Conservation (phyloP, 2,329 filamentous ascomycete species). For the Emericellopsis atlantica region DNA sequence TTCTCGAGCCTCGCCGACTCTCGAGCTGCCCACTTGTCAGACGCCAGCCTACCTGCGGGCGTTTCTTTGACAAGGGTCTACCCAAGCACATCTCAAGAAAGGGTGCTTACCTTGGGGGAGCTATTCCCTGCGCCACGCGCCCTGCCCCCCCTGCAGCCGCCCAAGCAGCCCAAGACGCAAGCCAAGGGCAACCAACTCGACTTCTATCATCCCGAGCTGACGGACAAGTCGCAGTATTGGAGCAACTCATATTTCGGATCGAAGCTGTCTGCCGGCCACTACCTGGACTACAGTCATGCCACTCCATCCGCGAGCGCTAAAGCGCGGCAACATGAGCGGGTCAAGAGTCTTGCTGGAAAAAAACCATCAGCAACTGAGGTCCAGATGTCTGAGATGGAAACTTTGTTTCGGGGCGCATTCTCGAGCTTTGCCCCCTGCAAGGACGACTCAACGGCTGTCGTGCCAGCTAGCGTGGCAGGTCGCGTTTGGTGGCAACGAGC, state of each 20-base stretch:
- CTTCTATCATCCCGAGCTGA: slow-evolving; percentile 40
- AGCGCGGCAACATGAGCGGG: slow-evolving; percentile 58
- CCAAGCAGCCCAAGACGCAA: slow-evolving; percentile 57
- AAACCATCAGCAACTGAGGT: slow-evolving; percentile 43
- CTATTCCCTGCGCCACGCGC: slow-evolving; percentile 57
- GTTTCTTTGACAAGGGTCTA: slow-evolving; percentile 36
- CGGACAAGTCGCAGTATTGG: slow-evolving; percentile 40
- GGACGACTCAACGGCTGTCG: slow-evolving; percentile 59
- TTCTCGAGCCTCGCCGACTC: slow-evolving; percentile 65
- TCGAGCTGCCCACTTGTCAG: slow-evolving; percentile 14
- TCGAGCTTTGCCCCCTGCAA: slow-evolving; percentile 68
- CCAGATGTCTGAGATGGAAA: slow-evolving; percentile 56
- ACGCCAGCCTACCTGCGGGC: slow-evolving; percentile 56
- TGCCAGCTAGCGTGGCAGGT: slow-evolving; percentile 54
- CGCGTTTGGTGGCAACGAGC: slow-evolving; percentile 67
- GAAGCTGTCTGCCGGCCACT: slow-evolving; percentile 52
- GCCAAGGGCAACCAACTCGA: slow-evolving; percentile 48
- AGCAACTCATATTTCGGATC: slow-evolving; percentile 54
- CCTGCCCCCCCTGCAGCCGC: slow-evolving; percentile 54
- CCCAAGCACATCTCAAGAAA: slow-evolving; percentile 26
- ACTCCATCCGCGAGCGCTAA: slow-evolving; percentile 39
- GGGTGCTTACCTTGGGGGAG: slow-evolving; percentile 56
- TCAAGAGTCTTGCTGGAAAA: slow-evolving; percentile 51
- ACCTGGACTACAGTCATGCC: slow-evolving; percentile 58
- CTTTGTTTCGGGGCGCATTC: slow-evolving; percentile 64